Percentiles rank a stretch among this genome's conserved stretches.
Conservation (phyloP, 2,329 filamentous ascomycete genomes). For the Venturia pyrina region DNA sequence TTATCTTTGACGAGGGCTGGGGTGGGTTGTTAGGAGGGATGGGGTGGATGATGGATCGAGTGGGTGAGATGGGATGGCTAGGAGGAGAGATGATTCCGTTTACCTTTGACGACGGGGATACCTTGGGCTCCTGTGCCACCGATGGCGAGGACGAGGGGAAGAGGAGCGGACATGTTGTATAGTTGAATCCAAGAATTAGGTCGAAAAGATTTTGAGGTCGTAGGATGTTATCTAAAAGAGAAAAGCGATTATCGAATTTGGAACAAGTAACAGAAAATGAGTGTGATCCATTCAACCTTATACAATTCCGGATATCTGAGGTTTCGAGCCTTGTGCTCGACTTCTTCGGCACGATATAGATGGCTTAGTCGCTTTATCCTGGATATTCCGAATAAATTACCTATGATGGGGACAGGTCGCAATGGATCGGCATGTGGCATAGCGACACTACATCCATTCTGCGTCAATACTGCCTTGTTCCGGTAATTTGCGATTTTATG, state of each 20-base stretch:
- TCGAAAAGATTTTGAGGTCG: too few relatives aligned
- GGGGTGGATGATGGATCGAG: background rate
- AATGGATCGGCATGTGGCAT: background rate
- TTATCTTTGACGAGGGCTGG: background rate
- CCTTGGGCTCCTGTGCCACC: conserved; percentile 10
- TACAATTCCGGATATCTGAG: background rate
- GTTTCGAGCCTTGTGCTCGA: background rate
- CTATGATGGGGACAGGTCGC: background rate
- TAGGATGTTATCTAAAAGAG: too few relatives aligned
- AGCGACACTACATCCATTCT: background rate
- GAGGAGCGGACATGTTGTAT: background rate
- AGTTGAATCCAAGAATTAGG: too few relatives aligned
- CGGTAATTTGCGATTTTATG: background rate
- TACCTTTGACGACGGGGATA: background rate
- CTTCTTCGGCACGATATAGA: background rate
- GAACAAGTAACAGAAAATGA: too few relatives aligned
- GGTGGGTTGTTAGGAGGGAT: background rate
- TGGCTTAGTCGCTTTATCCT: background rate
- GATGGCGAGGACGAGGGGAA: background rate
- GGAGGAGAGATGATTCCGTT: background rate
- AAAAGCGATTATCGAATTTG: too few relatives aligned
- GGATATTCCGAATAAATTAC: background rate
- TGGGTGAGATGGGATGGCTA: too few relatives aligned
- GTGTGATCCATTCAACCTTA: background rate
- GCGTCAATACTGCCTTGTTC: background rate